These are phyloP conservation scores for Aspergillus transmontanensis DNA, from an alignment of 2,329 filamentous ascomycete species.

Conservation along the genomic window DNA sequence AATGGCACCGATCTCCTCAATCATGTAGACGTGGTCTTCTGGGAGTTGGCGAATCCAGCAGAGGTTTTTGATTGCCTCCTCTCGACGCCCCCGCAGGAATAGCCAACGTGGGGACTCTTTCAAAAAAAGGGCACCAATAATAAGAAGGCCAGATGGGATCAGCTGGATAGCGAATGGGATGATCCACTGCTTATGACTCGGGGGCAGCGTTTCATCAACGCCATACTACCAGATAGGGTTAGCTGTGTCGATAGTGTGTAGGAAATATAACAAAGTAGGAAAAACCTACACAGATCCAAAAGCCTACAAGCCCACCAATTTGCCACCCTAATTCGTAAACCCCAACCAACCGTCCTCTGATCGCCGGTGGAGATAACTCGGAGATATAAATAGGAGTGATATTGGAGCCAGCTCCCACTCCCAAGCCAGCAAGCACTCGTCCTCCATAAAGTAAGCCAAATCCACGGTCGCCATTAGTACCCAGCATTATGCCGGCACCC, in stretches of 20 bases:
- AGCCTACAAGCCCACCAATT: slow-evolving; percentile 53
- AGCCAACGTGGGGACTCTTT: slow-evolving; percentile 71
- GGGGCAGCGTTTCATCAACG: slow-evolving; percentile 44
- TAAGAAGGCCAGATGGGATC: slow-evolving; percentile 45
- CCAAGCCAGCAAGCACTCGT: slow-evolving; percentile 60
- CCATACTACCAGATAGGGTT: slow-evolving; percentile 50
- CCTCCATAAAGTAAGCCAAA: slow-evolving; percentile 63
- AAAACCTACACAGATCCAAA: slow-evolving; percentile 51
- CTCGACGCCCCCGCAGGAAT: slow-evolving; percentile 67
- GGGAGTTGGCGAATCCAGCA: slow-evolving; percentile 47
- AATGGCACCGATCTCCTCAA: slow-evolving; percentile 72
- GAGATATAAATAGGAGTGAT: slow-evolving; percentile 64
- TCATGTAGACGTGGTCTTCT: slow-evolving; percentile 60
- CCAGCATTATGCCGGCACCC: slow-evolving; percentile 73
- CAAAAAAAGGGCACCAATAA: slow-evolving; percentile 62
- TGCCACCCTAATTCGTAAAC: slow-evolving; percentile 61
- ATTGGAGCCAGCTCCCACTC: slow-evolving; percentile 59
- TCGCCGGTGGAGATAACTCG: slow-evolving; percentile 59
- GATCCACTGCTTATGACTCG: slow-evolving; percentile 42
- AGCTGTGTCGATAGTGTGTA: slow-evolving; percentile 7
- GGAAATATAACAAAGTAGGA: slow-evolving; percentile 16
- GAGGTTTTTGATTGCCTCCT: slow-evolving; percentile 63
- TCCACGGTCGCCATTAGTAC: slow-evolving; percentile 61
- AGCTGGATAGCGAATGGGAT: slow-evolving; percentile 47
- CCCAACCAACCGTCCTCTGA: slow-evolving; percentile 62